phyloP scores from a whole-genome alignment of 345 rosid species.

The Hypericum androsaemum region DNA sequence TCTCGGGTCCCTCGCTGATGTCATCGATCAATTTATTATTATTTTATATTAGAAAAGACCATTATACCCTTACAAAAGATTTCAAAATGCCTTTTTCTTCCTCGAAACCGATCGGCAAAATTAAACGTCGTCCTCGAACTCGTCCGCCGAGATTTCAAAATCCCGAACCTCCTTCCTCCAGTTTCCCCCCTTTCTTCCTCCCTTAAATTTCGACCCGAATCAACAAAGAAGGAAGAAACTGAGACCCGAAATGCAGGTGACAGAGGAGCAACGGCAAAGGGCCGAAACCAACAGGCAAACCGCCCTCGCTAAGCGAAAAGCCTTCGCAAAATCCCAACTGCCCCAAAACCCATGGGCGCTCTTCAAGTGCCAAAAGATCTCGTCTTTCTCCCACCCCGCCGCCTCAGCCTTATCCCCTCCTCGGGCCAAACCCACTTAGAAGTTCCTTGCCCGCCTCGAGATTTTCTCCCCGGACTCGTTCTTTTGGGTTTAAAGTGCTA shows the following conservation, averaged over 20 bases:
- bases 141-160: too few species aligned
- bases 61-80: too few species aligned
- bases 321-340: slow-evolving; percentile 23
- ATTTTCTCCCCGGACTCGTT: slow-evolving; percentile 83
- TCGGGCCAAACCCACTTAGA: slow-evolving; percentile 20
- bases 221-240: too few species aligned
- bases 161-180: too few species aligned
- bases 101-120: too few species aligned
- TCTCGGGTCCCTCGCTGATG: too few species aligned
- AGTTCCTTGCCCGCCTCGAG: slow-evolving; percentile 66
- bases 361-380: slow-evolving; percentile 60
- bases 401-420: slow-evolving; percentile 12
- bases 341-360: slow-evolving; percentile 40
- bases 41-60: too few species aligned
- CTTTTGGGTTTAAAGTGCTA: slow-evolving; percentile 45
- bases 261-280: slow-evolving; percentile 51
- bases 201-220: too few species aligned
- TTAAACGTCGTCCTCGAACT: too few species aligned
- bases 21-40: too few species aligned
- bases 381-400: slow-evolving; percentile 7
- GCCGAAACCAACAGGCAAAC: slow-evolving; percentile 48
- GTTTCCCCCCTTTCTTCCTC: too few species aligned
- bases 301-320: slow-evolving; percentile 51
- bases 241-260: slow-evolving; percentile 31
- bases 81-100: too few species aligned